Conservation (phyloP, 805 yeast species). For the Candida andamanensis region DNA sequence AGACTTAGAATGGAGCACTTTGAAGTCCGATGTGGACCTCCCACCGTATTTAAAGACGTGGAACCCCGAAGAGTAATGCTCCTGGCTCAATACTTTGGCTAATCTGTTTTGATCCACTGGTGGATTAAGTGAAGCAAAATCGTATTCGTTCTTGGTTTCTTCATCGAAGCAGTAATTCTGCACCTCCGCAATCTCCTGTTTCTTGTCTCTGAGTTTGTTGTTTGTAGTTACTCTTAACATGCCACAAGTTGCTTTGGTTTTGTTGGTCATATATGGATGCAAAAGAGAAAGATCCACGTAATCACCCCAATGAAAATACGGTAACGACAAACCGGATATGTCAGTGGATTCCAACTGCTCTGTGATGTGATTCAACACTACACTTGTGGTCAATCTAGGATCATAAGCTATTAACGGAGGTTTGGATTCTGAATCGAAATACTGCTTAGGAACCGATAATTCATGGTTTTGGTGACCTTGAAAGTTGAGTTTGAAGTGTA, state of each 20-base stretch:
- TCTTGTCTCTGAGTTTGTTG: conserved; percentile 4
- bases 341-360: conserved; percentile 6
- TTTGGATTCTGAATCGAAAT: conserved; percentile 5
- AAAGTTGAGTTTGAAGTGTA: too few relatives aligned
- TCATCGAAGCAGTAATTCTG: conserved; percentile 18
- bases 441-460: conserved; percentile 14
- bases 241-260: conserved; percentile 15
- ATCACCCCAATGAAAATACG: conserved; percentile 32
- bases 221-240: conserved; percentile 15
- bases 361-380: conserved; percentile 15
- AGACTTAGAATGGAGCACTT: conserved; percentile 31
- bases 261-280: conserved; percentile 12
- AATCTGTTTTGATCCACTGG: conserved; percentile 1
- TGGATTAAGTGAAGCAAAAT: conserved; percentile 1
- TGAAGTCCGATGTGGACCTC: conserved; percentile 21
- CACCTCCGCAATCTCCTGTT: conserved; percentile 10
- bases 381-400: conserved; percentile 24
- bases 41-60: conserved; percentile 33
- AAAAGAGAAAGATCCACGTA: conserved; percentile 21
- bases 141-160: conserved; percentile 2
- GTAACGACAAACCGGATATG: conserved; percentile 8
- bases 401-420: conserved; percentile 17
- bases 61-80: conserved; percentile 25
- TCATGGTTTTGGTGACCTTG: too few relatives aligned
- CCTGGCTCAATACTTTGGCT: neutral